A percentile compares a stretch with the other conserved stretches of the same genome.
Evolutionary conservation across 2,329 filamentous ascomycete species (phyloP).

Genomic region (Albifimbria verrucaria): DNA sequence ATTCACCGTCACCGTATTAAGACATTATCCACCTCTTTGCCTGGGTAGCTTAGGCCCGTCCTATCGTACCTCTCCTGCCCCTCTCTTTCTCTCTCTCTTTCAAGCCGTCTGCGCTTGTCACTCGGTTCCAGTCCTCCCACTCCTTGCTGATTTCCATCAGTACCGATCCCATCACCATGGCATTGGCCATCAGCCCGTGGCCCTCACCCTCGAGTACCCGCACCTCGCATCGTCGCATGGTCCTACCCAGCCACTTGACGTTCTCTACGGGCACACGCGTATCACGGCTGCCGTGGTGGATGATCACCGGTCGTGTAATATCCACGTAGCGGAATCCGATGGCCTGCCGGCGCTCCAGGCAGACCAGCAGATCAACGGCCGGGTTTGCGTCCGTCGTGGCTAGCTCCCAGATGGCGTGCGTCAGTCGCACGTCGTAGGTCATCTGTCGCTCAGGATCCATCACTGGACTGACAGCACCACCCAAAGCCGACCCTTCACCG

Average conservation of each 20-base stretch:
- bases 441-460: slow-evolving; percentile 69
- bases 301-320: slow-evolving; percentile 85
- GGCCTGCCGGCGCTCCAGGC: slow-evolving; percentile 82
- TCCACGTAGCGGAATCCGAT: slow-evolving; percentile 98
- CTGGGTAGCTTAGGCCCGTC: slow-evolving; percentile 1
- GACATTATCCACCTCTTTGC: not conserved
- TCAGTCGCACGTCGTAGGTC: slow-evolving; percentile 80
- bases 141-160: slow-evolving; percentile 91
- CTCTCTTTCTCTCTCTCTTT: slow-evolving; percentile 27
- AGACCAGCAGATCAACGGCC: slow-evolving; percentile 88
- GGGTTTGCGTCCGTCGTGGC: slow-evolving; percentile 91
- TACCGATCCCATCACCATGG: slow-evolving; percentile 88
- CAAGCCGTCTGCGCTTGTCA: slow-evolving; percentile 42
- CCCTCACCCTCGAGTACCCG: slow-evolving; percentile 86
- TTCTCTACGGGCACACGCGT: slow-evolving; percentile 93
- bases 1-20: no score
- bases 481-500: slow-evolving; percentile 34
- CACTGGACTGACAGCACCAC: slow-evolving; percentile 56
- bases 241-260: slow-evolving; percentile 88
- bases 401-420: slow-evolving; percentile 90
- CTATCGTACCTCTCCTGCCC: slow-evolving; percentile 9
- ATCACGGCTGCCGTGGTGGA: slow-evolving; percentile 90
- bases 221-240: slow-evolving; percentile 91
- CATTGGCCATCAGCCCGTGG: slow-evolving; percentile 94
- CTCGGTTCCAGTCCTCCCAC: slow-evolving; percentile 83